phyloP scores from a whole-genome alignment of 1,284 basidiomycete genomes.

The Entoloma clypeatum region DNA sequence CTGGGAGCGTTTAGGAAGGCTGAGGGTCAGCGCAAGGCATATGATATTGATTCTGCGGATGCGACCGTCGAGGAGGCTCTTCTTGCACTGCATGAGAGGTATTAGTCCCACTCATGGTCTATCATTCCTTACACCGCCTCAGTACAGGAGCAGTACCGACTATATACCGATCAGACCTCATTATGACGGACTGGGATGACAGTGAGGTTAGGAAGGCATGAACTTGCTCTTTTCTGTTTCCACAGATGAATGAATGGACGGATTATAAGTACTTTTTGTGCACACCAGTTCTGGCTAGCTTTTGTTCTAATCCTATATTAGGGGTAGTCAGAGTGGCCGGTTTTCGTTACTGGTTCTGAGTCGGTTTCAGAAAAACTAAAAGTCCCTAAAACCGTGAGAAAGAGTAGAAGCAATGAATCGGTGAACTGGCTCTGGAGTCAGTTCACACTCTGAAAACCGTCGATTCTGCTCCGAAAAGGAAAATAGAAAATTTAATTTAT shows the following conservation, averaged over 20 bases:
- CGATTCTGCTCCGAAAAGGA: too few relatives aligned
- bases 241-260: constrained; percentile 1
- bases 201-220: constrained; percentile 14
- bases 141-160: constrained; percentile 16
- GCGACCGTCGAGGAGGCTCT: constrained; percentile 12
- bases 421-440: too few relatives aligned
- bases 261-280: neutral
- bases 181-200: constrained; percentile 17
- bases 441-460: too few relatives aligned
- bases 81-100: constrained; percentile 21
- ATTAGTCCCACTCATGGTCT: constrained; percentile 6
- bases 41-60: constrained; percentile 18
- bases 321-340: too few relatives aligned
- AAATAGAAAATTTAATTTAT: too few relatives aligned
- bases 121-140: constrained; percentile 12
- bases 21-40: constrained; percentile 12
- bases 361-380: too few relatives aligned
- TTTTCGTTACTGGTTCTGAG: too few relatives aligned
- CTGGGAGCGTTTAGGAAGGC: constrained; percentile 17
- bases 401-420: too few relatives aligned
- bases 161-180: constrained; percentile 13
- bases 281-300: neutral
- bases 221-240: constrained; percentile 8
- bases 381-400: too few relatives aligned
- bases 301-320: too few relatives aligned